Conservation (phyloP, 2,329 filamentous ascomycete species). For the Botrytis fragariae region DNA sequence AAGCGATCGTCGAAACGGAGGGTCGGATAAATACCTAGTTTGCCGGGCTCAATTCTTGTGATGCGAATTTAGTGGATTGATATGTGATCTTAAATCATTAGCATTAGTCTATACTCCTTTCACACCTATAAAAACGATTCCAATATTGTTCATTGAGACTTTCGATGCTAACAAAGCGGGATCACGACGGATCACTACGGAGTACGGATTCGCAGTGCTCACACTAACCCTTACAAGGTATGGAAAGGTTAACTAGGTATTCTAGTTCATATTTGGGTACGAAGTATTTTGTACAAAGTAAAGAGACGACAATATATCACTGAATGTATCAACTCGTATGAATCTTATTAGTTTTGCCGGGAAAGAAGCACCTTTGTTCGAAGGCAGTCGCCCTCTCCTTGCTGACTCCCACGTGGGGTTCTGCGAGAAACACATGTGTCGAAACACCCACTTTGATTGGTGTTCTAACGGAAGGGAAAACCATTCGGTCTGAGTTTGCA, state of each 20-base stretch:
- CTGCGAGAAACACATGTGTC: background rate
- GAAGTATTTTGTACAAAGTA: background rate
- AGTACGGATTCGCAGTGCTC: background rate
- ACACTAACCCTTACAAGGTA: background rate
- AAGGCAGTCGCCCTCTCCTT: background rate
- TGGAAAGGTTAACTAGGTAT: too few relatives aligned
- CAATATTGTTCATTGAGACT: background rate
- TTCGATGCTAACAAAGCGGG: background rate
- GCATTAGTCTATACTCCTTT: too few relatives aligned
- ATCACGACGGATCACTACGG: constrained; percentile 10
- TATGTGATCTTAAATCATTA: too few relatives aligned
- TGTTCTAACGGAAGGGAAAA: background rate
- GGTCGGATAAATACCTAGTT: background rate
- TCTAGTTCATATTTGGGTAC: background rate
- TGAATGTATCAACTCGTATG: background rate
- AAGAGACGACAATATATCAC: background rate
- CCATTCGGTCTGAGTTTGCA: background rate
- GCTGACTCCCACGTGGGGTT: background rate
- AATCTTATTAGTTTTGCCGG: background rate
- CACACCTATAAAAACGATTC: too few relatives aligned
- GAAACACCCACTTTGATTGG: constrained; percentile 3
- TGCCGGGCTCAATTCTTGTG: background rate
- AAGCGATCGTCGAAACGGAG: background rate
- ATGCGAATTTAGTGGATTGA: too few relatives aligned
- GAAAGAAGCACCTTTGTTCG: background rate